A percentile compares a stretch with the other conserved stretches of the same genome.
phyloP scores from a whole-genome alignment of 2,329 filamentous ascomycete genomes.

The Passalora sequoiae region DNA sequence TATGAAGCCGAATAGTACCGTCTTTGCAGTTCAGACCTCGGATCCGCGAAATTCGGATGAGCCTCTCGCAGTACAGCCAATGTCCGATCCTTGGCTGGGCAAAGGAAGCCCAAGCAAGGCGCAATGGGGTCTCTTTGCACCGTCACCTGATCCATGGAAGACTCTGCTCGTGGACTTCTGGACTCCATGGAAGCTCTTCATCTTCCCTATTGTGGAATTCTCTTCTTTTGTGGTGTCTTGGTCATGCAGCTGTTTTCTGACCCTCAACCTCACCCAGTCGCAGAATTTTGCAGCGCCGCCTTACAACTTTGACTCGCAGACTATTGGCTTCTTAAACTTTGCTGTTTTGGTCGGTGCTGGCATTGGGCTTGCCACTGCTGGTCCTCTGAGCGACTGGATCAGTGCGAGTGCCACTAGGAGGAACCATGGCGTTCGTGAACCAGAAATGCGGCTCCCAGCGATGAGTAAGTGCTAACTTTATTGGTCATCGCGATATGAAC shows the following conservation, averaged over 20 bases:
- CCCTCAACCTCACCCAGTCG: constrained; percentile 55
- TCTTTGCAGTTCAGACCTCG: constrained; percentile 19
- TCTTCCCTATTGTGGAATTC: constrained; percentile 60
- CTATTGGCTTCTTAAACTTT: constrained; percentile 55
- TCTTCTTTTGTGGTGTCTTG: constrained; percentile 58
- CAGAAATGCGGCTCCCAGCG: constrained; percentile 54
- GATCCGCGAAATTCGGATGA: constrained; percentile 1
- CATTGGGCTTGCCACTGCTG: constrained; percentile 52
- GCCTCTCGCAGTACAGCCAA: constrained; percentile 4
- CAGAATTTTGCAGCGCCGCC: constrained; percentile 53
- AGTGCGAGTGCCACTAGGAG: constrained; percentile 48
- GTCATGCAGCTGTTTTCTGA: constrained; percentile 54
- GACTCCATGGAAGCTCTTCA: constrained; percentile 58
- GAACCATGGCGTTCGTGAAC: constrained; percentile 54
- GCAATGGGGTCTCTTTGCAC: constrained; percentile 54
- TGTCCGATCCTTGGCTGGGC: constrained; percentile 46
- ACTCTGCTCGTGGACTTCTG: constrained; percentile 52
- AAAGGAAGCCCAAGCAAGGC: constrained; percentile 50
- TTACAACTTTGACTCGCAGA: constrained; percentile 49
- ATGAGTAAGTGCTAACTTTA: constrained; percentile 24
- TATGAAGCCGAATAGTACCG: constrained; percentile 23
- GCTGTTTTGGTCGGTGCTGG: constrained; percentile 51
- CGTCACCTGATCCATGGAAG: constrained; percentile 43
- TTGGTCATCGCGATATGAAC: background rate
- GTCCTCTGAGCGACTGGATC: constrained; percentile 55